These are phyloP conservation scores for Blattamonas nauphoetae DNA, from an alignment of 78 protist genomes.

Conservation along the genomic window DNA sequence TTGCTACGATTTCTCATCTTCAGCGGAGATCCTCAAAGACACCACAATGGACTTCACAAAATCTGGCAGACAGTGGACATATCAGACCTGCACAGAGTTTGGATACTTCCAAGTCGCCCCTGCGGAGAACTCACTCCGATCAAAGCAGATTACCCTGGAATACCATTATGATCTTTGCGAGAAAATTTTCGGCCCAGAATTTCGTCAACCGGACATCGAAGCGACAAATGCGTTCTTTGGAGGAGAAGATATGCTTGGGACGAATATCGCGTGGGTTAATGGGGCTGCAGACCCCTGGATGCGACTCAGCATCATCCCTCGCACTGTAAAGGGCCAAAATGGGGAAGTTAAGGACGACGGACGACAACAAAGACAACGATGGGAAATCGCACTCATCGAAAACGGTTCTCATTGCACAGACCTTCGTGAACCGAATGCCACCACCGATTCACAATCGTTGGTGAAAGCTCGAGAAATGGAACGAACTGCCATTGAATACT, in stretches of 20 bases:
- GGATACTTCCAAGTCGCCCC: conserved; percentile 34
- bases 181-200: background rate
- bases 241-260: background rate
- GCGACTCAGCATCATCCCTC: background rate
- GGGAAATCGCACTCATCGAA: background rate
- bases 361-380: background rate
- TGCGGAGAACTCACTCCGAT: background rate
- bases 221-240: background rate
- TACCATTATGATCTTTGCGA: background rate
- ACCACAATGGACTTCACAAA: background rate
- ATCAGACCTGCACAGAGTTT: conserved; percentile 15
- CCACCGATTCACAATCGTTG: background rate
- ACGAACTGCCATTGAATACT: no score
- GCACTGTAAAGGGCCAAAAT: background rate
- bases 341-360: background rate
- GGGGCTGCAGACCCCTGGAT: conserved; percentile 4
- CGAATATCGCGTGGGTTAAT: background rate
- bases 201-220: background rate
- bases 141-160: background rate
- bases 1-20: background rate
- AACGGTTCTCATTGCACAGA: background rate
- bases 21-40: background rate
- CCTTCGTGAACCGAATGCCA: background rate
- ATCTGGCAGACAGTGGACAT: conserved; percentile 9
- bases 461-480: background rate